Evolutionary conservation across 2,329 filamentous ascomycete genomes (phyloP).

Genomic region (Hypoxylon sp.): DNA sequence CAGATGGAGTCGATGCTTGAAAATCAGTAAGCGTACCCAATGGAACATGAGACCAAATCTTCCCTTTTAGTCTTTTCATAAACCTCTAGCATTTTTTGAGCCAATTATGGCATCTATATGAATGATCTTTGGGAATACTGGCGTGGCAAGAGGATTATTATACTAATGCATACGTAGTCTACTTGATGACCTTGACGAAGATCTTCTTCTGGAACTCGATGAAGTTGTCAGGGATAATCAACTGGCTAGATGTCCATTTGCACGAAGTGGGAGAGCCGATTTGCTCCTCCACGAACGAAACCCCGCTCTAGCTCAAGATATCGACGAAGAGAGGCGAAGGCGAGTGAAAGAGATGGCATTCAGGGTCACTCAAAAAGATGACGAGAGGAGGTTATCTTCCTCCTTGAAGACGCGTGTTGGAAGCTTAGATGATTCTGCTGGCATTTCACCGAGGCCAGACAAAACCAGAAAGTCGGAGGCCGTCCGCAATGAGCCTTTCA

Average conservation of each 20-base stretch:
- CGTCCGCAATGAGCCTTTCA: conserved; percentile 68
- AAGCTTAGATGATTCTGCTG: conserved; percentile 72
- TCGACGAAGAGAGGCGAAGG: conserved; percentile 76
- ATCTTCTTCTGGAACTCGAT: conserved; percentile 85
- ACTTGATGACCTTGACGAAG: conserved; percentile 86
- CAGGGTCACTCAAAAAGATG: conserved; percentile 71
- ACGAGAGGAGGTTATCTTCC: conserved; percentile 72
- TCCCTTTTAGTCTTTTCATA: no score
- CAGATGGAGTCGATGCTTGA: conserved; percentile 94
- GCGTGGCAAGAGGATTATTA: conserved; percentile 12
- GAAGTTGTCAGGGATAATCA: conserved; percentile 86
- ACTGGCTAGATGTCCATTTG: conserved; percentile 79
- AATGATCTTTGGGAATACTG: background rate
- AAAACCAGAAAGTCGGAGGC: conserved; percentile 61
- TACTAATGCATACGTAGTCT: conserved; percentile 61
- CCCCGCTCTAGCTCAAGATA: conserved; percentile 72
- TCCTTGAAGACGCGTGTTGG: conserved; percentile 72
- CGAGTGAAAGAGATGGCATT: conserved; percentile 84
- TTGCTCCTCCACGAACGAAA: conserved; percentile 73
- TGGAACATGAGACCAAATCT: background rate
- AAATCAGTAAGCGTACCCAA: conserved; percentile 68
- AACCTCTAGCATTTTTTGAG: background rate
- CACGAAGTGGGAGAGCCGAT: conserved; percentile 80
- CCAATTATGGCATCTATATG: background rate
- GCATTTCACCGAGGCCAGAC: conserved; percentile 59